These are phyloP conservation scores for Ambrosiella cleistominuta DNA, from an alignment of 2,329 filamentous ascomycete species.

Conservation along the genomic window DNA sequence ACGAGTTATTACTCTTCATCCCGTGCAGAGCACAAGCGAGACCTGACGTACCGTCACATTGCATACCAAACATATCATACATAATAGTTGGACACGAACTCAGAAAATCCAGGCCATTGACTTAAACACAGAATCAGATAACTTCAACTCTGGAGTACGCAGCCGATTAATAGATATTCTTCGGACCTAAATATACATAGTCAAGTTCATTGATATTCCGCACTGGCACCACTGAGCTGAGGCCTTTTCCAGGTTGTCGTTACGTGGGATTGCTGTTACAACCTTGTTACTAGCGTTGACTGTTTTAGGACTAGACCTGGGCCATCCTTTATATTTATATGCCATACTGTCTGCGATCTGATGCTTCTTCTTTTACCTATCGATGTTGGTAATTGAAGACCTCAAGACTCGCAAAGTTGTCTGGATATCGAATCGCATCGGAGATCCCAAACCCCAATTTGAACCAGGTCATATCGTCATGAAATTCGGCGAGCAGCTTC, in stretches of 20 bases:
- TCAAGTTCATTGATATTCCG: not conserved
- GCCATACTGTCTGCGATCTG: not conserved
- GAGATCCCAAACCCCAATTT: conserved; percentile 20
- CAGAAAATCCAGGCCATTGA: not conserved
- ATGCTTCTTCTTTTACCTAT: conserved; percentile 9
- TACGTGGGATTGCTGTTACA: not conserved
- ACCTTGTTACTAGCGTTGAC: conserved; percentile 5
- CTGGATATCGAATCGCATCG: conserved; percentile 23
- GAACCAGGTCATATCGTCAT: conserved; percentile 41
- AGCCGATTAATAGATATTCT: too few species aligned
- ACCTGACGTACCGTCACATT: not conserved
- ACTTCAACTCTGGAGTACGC: too few species aligned
- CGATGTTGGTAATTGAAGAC: conserved; percentile 37
- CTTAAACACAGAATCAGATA: too few species aligned
- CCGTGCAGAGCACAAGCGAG: not conserved
- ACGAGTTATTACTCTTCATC: not conserved
- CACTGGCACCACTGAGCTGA: conserved; percentile 1
- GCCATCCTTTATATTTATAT: not conserved
- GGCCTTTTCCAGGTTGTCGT: not conserved
- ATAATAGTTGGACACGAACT: not conserved
- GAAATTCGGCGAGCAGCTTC: conserved; percentile 93
- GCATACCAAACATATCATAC: not conserved
- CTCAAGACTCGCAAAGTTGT: conserved; percentile 26
- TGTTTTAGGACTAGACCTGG: not conserved
- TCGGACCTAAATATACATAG: not conserved